Base-by-base conservation (phyloP, 768 basidiomycete genomes). In the Mycena rosella region DNA sequence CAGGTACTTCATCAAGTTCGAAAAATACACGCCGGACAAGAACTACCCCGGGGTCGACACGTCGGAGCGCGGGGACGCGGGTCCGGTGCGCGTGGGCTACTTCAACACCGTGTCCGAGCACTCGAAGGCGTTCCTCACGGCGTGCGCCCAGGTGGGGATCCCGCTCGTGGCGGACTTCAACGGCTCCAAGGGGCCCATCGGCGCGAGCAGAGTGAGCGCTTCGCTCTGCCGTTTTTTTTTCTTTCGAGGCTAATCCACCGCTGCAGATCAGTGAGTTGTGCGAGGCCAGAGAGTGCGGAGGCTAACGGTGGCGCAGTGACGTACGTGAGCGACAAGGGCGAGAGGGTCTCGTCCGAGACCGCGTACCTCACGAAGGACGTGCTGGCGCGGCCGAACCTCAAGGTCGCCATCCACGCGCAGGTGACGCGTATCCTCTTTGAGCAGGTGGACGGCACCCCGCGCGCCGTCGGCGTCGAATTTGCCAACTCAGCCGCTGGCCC, bases 1-100 rank as follows among this genome's bases (percentile, higher is more conserved):
- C 65, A 92, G 90, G 40, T 93, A 91, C 71, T 89, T 93, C 72
- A 82, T 75, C 38, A 93, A 91, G 75, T 91, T 92, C 48, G 91
- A 93, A 75, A 82, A 78, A 20, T 91, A 83, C 70, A 78, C 78
- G 45, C 86, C 87, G 5, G 81, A 88, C 66, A 77, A 84, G 0
- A 73, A 80, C 10, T 87, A 85, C 70, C 86, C 90, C 6, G 72
- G 74, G 2, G 88, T 91, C 8, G 85, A 91, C 60, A 60, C 74
- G 1, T 75, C 81, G 5, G 78, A 80, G 2, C 86, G 81, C 17
- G 90, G 91, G 3, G 77, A 76, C 0, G 58, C 77, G 2, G 92
- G 92, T 0, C 90, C 90, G 0, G 82, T 92, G 11, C 78, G 83
- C 42, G 81, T 91, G 29, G 91, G 91, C 6, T 89, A 88, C 70